A percentile compares a stretch with the other conserved stretches of the same genome.
Evolutionary conservation across 306 rosid genomes (phyloP).

Genomic region (Dalbergia cultrata): DNA sequence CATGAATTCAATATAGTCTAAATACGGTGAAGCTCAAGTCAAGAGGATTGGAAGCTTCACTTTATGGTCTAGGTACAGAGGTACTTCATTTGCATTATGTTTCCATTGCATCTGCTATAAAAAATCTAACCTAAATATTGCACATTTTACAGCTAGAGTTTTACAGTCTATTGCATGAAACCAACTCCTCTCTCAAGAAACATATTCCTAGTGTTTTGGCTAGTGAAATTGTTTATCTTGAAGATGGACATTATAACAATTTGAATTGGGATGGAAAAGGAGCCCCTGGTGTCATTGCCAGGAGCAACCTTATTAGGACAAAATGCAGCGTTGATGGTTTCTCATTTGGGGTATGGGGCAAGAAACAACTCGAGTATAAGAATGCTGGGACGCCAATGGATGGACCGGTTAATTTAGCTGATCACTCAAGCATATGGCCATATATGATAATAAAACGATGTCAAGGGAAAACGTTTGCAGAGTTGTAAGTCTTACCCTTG

Average conservation of each 20-base stretch:
- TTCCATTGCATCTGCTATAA: conserved; percentile 38
- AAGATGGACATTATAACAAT: conserved; percentile 68
- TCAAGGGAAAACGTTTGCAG: conserved; percentile 82
- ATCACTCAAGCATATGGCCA: conserved; percentile 78
- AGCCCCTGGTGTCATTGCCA: conserved; percentile 70
- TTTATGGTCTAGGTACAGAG: conserved; percentile 94
- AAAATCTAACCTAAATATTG: conserved; percentile 49
- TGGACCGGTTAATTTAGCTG: conserved; percentile 46
- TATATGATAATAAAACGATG: conserved; percentile 81
- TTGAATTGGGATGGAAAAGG: conserved; percentile 87
- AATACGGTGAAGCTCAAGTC: too few species aligned
- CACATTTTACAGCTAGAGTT: conserved; percentile 79
- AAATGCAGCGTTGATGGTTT: conserved; percentile 53
- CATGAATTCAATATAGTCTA: too few species aligned
- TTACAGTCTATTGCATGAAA: conserved; percentile 64
- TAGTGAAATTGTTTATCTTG: conserved; percentile 79
- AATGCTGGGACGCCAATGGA: conserved; percentile 61
- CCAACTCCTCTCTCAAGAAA: conserved; percentile 72
- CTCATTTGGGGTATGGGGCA: conserved; percentile 85
- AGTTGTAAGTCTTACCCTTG: conserved; percentile 68
- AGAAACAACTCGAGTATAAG: conserved; percentile 69
- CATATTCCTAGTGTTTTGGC: conserved; percentile 79
- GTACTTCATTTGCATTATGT: conserved; percentile 53
- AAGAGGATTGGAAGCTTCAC: conserved; percentile 86
- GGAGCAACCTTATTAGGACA: conserved; percentile 60